Evolutionary conservation across 345 rosid species (phyloP).

Genomic region (Eucalyptus microcorys): DNA sequence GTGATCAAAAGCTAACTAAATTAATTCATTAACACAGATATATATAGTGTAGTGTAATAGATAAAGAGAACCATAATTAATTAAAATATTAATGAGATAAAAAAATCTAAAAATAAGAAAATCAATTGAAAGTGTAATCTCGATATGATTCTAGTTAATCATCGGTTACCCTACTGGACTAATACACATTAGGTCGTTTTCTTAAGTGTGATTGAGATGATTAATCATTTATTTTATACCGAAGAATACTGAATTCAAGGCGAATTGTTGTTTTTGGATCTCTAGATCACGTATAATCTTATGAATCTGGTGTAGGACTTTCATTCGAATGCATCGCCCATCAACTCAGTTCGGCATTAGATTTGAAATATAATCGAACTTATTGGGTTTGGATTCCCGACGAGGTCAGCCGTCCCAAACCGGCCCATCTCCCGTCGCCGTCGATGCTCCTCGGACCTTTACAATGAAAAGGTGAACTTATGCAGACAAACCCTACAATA

Average conservation of each 20-base stretch:
- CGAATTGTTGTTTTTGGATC: background rate
- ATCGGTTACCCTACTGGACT: background rate
- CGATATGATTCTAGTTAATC: background rate
- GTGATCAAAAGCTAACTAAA: background rate
- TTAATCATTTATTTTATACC: background rate
- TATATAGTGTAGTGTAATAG: too few relatives aligned
- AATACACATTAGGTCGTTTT: background rate
- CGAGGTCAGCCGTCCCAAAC: background rate
- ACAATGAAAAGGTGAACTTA: background rate
- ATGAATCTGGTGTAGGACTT: background rate
- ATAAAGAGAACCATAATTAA: background rate
- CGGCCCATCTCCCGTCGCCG: background rate
- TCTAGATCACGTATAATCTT: background rate
- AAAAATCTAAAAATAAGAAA: background rate
- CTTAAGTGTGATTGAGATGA: background rate
- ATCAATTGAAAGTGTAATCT: background rate
- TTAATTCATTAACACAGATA: too few relatives aligned
- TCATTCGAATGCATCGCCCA: background rate
- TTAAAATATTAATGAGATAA: background rate
- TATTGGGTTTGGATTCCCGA: background rate
- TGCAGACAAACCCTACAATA: background rate
- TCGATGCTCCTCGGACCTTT: background rate
- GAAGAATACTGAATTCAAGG: background rate
- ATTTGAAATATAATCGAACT: background rate
- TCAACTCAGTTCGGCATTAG: background rate